Conservation (phyloP, 345 rosid genomes). For the Trapa bicornis region DNA sequence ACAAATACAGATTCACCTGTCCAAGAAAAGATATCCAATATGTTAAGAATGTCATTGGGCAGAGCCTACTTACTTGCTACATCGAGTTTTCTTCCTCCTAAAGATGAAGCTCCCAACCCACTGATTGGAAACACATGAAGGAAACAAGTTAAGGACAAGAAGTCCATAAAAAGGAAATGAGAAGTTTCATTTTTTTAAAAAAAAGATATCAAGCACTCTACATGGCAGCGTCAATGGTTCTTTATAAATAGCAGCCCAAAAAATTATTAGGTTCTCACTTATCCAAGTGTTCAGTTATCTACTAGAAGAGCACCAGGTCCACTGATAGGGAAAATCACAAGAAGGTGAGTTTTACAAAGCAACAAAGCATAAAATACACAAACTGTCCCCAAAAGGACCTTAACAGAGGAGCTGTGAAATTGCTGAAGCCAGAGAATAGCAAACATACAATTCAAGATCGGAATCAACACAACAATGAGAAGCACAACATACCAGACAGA, state of each 20-base stretch:
- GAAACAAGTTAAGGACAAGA: not conserved
- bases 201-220: not conserved
- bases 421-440: too few species aligned
- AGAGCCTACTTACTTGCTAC: conserved; percentile 63
- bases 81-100: conserved; percentile 66
- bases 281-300: not conserved
- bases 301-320: not conserved
- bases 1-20: not conserved
- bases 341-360: not conserved
- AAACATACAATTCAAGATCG: not conserved
- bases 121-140: conserved; percentile 28
- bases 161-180: not conserved
- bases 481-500: not conserved
- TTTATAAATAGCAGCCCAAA: too few species aligned
- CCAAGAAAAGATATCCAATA: not conserved
- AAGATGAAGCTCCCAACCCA: conserved; percentile 65
- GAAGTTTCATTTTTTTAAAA: too few species aligned
- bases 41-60: not conserved
- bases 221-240: not conserved
- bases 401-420: too few species aligned
- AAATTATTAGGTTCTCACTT: too few species aligned
- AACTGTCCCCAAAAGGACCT: not conserved
- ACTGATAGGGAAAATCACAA: not conserved
- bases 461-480: not conserved
- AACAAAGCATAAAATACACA: not conserved